Evolutionary conservation across 768 basidiomycete genomes (phyloP).

Genomic region (Trametes cubensis): DNA sequence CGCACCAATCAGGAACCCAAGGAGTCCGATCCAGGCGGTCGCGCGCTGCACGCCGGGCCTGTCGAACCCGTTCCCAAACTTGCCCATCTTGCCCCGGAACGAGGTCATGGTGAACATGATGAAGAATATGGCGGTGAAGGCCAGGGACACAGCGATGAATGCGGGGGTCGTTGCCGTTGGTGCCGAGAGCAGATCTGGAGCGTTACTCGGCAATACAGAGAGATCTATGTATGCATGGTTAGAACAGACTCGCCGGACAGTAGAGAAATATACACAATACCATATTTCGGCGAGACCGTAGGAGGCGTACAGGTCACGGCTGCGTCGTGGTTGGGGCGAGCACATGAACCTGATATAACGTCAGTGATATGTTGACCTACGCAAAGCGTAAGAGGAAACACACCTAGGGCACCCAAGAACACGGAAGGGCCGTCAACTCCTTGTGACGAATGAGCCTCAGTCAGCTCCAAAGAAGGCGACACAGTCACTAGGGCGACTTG

Average conservation of each 20-base stretch:
- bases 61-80: constrained; percentile 51
- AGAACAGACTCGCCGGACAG: background rate
- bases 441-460: constrained; percentile 33
- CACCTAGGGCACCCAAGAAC: constrained; percentile 69
- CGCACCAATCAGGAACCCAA: constrained; percentile 75
- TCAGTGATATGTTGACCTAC: constrained; percentile 9
- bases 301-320: constrained; percentile 57
- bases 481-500: constrained; percentile 69
- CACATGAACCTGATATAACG: constrained; percentile 62
- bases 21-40: constrained; percentile 75
- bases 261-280: constrained; percentile 40
- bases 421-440: constrained; percentile 67
- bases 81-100: constrained; percentile 66
- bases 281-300: constrained; percentile 60
- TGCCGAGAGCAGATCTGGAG: constrained; percentile 59
- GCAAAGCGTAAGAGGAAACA: constrained; percentile 21
- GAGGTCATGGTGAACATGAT: constrained; percentile 65
- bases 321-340: constrained; percentile 51
- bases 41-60: constrained; percentile 58
- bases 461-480: constrained; percentile 52
- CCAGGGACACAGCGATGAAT: constrained; percentile 64
- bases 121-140: constrained; percentile 63
- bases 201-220: constrained; percentile 59
- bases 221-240: constrained; percentile 48
- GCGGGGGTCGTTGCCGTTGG: constrained; percentile 63